Conservation (phyloP, 257 asterid genomes). For the Jaltomata sinuosa region DNA sequence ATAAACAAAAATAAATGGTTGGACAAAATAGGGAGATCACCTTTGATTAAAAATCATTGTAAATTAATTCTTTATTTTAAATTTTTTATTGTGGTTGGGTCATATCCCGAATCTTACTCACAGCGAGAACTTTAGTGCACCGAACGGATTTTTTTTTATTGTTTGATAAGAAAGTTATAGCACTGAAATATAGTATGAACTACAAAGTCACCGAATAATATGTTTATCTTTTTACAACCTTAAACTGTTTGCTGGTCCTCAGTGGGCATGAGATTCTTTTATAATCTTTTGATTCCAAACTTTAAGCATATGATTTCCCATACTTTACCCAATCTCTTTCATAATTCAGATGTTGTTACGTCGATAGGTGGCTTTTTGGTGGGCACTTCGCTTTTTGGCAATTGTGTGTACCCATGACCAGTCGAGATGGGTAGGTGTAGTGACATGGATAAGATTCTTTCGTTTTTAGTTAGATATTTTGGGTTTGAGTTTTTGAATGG, state of each 20-base stretch:
- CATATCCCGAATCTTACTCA: no score
- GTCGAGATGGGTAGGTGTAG: neutral
- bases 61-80: no score
- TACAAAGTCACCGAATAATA: neutral
- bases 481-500: no score
- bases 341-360: neutral
- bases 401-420: neutral
- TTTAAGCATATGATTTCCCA: neutral
- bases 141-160: no score
- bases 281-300: neutral
- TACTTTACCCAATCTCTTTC: neutral
- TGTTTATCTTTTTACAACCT: neutral
- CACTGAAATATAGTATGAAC: neutral
- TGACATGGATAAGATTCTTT: no score
- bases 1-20: neutral
- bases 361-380: neutral
- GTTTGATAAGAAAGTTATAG: neutral
- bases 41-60: neutral
- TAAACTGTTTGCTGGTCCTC: neutral
- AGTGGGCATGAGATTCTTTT: neutral
- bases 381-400: neutral
- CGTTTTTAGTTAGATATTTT: no score
- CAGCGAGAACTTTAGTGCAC: no score
- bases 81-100: no score
- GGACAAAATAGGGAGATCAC: neutral